A percentile compares a stretch with the other conserved stretches of the same genome.
Evolutionary conservation across 139 green algal genomes (phyloP).

Genomic region (Tetraselmis striata): DNA sequence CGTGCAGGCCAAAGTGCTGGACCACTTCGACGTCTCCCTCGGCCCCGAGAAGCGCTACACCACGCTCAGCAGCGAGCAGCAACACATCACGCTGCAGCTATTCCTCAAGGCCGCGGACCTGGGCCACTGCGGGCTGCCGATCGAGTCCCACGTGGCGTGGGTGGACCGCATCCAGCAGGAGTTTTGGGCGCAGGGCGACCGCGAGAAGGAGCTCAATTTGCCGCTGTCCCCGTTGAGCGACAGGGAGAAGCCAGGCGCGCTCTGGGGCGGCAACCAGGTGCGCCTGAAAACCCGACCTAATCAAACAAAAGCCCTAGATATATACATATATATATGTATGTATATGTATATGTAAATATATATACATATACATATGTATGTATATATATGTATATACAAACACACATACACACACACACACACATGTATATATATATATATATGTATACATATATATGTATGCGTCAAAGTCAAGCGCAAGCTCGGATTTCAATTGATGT

Average conservation of each 20-base stretch:
- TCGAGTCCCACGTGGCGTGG: constrained; percentile 3
- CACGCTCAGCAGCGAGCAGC: neutral
- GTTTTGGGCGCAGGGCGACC: constrained; percentile 12
- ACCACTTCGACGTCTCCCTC: neutral
- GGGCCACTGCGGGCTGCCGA: neutral
- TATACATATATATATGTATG: too few relatives aligned
- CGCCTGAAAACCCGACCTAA: too few relatives aligned
- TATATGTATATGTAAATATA: too few relatives aligned
- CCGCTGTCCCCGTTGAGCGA: neutral
- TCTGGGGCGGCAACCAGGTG: neutral
- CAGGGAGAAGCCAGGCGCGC: neutral
- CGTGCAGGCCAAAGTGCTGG: neutral
- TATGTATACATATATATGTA: too few relatives aligned
- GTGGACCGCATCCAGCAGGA: constrained; percentile 9
- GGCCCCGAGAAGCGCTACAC: too few relatives aligned
- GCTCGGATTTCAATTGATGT: too few relatives aligned
- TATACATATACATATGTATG: too few relatives aligned
- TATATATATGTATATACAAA: too few relatives aligned
- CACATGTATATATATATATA: too few relatives aligned
- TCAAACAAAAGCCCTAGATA: too few relatives aligned
- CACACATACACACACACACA: too few relatives aligned
- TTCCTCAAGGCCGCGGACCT: constrained; percentile 15
- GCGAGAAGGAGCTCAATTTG: neutral
- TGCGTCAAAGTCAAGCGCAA: too few relatives aligned
- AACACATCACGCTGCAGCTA: constrained; percentile 2